phyloP scores from a whole-genome alignment of 179 eudicot species.

The Carnegiea gigantea region DNA sequence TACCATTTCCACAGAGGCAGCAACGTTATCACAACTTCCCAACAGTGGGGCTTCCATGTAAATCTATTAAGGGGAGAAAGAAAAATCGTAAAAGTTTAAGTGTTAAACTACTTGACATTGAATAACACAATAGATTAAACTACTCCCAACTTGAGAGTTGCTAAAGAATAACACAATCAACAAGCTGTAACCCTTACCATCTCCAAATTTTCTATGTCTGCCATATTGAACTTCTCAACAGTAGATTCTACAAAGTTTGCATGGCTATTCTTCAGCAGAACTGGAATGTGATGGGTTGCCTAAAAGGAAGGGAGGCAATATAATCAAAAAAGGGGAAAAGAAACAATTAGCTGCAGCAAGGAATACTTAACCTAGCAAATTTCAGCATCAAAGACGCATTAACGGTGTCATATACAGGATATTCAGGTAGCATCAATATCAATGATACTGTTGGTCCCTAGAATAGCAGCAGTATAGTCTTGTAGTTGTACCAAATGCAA shows the following conservation, averaged over 20 bases:
- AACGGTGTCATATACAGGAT: neutral
- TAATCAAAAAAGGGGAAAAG: neutral
- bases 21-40: slow-evolving; percentile 30
- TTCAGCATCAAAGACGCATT: neutral
- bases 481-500: no score
- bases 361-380: neutral
- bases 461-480: neutral
- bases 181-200: slow-evolving; percentile 50
- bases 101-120: neutral
- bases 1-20: slow-evolving; percentile 56
- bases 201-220: slow-evolving; percentile 39
- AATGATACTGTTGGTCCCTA: neutral
- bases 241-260: slow-evolving; percentile 36
- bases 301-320: slow-evolving; percentile 28
- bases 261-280: slow-evolving; percentile 29
- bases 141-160: neutral
- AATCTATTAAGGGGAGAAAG: slow-evolving; percentile 36
- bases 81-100: neutral
- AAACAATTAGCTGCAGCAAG: slow-evolving; percentile 9
- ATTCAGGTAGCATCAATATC: neutral
- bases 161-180: slow-evolving; percentile 2
- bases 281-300: slow-evolving; percentile 49
- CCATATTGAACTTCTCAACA: slow-evolving; percentile 39
- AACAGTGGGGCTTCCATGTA: slow-evolving; percentile 36
- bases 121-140: no score